These are phyloP conservation scores for Triticum timopheevii DNA, from an alignment of 176 grass and related monocot genomes.

Conservation along the genomic window DNA sequence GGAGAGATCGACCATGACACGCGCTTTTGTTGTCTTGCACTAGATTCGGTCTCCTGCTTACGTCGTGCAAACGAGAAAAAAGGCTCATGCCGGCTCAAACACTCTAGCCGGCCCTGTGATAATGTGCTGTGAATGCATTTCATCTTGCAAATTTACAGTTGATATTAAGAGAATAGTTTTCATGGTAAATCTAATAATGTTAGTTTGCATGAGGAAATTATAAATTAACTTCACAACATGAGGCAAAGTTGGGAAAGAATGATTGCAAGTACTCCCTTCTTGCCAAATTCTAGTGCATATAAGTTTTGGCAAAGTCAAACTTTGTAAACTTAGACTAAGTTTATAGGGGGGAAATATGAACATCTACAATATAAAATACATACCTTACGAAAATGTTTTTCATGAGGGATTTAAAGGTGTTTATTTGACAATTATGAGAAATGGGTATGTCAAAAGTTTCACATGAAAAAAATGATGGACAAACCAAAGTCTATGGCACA, in stretches of 20 bases:
- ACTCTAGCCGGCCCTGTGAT: not conserved
- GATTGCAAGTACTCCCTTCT: no score
- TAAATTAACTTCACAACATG: not conserved
- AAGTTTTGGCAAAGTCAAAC: no score
- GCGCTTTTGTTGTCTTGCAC: not conserved
- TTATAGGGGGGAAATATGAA: no score
- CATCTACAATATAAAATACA: no score
- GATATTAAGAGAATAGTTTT: not conserved
- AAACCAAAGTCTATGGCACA: not conserved
- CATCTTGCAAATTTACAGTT: not conserved
- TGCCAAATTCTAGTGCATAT: no score
- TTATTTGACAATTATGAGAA: not conserved
- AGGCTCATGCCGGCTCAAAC: not conserved
- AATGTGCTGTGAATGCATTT: not conserved
- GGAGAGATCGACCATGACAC: conserved; percentile 4
- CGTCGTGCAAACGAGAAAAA: conserved; percentile 9
- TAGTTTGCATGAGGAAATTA: not conserved
- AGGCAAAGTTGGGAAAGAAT: no score
- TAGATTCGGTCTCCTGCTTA: conserved; percentile 2
- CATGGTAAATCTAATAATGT: not conserved
- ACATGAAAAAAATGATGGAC: not conserved
- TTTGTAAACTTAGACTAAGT: no score
- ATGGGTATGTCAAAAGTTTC: not conserved
- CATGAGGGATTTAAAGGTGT: no score
- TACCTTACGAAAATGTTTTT: no score